Evolutionary conservation across 805 yeast genomes (phyloP).

Genomic region (Kluyveromyces siamensis): DNA sequence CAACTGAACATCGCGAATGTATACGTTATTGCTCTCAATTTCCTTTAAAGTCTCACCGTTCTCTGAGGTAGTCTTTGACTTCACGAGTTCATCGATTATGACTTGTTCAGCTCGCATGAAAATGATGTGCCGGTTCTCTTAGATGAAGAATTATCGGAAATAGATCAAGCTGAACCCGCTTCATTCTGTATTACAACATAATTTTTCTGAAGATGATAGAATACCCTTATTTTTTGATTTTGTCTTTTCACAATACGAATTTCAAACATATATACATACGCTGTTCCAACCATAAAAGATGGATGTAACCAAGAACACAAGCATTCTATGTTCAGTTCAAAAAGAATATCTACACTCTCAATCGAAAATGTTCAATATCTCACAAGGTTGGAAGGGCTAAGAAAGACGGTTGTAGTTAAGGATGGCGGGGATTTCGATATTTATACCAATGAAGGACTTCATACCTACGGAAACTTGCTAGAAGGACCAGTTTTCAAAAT

Average conservation of each 20-base stretch:
- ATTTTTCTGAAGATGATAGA: no score
- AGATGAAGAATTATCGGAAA: no score
- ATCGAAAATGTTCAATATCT: constrained; percentile 1
- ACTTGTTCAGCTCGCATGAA: neutral
- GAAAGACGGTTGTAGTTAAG: constrained; percentile 20
- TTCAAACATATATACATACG: neutral
- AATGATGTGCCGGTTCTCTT: neutral
- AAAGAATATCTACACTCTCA: neutral
- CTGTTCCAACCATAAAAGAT: neutral
- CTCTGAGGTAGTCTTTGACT: constrained; percentile 10
- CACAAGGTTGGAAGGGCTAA: neutral
- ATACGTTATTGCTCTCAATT: constrained; percentile 20
- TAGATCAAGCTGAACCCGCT: no score
- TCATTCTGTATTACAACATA: no score
- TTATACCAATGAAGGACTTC: constrained; percentile 16
- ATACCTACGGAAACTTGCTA: constrained; percentile 9
- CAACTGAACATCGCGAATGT: constrained; percentile 20
- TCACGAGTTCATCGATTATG: constrained; percentile 8
- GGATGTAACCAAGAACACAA: neutral
- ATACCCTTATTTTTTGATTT: neutral
- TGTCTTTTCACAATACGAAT: no score
- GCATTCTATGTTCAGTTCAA: neutral
- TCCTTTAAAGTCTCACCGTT: constrained; percentile 16
- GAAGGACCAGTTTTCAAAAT: constrained; percentile 1
- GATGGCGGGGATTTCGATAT: constrained; percentile 22